phyloP scores from a whole-genome alignment of 345 rosid genomes.

The Citrus inodora region DNA sequence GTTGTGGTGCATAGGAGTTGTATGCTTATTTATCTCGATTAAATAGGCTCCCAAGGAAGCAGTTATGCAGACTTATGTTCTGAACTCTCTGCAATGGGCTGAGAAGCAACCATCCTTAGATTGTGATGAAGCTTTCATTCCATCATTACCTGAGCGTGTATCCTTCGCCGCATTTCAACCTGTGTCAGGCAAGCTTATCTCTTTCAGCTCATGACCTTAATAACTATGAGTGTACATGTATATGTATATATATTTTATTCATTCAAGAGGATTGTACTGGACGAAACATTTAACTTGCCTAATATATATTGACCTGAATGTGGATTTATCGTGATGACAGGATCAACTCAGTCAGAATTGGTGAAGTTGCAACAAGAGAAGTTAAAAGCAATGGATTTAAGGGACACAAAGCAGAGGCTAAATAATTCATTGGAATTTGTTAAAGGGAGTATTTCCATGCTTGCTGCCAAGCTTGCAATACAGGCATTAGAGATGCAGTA shows the following conservation, averaged over 20 bases:
- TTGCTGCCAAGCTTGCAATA: constrained; percentile 85
- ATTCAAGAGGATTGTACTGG: not conserved
- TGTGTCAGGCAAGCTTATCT: constrained; percentile 41
- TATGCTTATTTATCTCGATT: constrained; percentile 18
- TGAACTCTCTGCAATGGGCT: constrained; percentile 64
- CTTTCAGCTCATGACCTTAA: not conserved
- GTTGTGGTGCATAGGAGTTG: constrained; percentile 7
- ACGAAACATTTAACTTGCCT: not conserved
- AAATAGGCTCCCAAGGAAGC: constrained; percentile 56
- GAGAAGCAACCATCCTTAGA: constrained; percentile 46
- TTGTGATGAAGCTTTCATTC: constrained; percentile 54
- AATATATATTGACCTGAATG: not conserved
- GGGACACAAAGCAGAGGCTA: constrained; percentile 58
- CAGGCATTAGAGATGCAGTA: constrained; percentile 51
- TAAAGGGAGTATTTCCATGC: constrained; percentile 52
- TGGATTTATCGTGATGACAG: constrained; percentile 30
- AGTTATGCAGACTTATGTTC: constrained; percentile 53
- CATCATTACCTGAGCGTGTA: constrained; percentile 56
- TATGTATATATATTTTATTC: not conserved
- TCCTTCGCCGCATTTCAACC: constrained; percentile 73
- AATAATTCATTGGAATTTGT: constrained; percentile 45
- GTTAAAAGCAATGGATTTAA: constrained; percentile 61
- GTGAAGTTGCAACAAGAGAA: constrained; percentile 58
- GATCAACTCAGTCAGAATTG: constrained; percentile 55
- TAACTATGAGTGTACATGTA: too few species aligned